A percentile compares a stretch with the other conserved stretches of the same genome.
These are phyloP conservation scores for Trichosporon sp. DNA, from an alignment of 1,284 basidiomycete genomes.

Conservation along the genomic window DNA sequence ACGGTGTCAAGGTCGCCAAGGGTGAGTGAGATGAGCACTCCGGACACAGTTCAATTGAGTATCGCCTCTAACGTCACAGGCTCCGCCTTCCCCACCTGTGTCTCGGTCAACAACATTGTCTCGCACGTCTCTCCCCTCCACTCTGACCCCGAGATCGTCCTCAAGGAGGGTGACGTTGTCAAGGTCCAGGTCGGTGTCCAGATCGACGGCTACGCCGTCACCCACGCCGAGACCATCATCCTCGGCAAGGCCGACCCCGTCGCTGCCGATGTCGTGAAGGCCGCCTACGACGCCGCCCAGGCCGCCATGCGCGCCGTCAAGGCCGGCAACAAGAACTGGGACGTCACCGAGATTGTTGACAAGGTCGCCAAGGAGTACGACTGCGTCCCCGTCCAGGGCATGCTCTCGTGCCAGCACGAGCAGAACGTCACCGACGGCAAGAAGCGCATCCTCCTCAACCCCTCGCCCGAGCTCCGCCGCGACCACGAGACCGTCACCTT, in stretches of 20 bases:
- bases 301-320: slow-evolving; percentile 81
- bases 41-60: background rate
- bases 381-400: slow-evolving; percentile 86
- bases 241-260: slow-evolving; percentile 77
- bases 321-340: slow-evolving; percentile 90
- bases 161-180: slow-evolving; percentile 87
- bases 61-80: slow-evolving; percentile 53
- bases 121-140: slow-evolving; percentile 58
- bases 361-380: slow-evolving; percentile 69
- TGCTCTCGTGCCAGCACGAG: slow-evolving; percentile 59
- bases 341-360: slow-evolving; percentile 79
- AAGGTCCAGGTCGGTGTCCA: slow-evolving; percentile 95
- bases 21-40: slow-evolving; percentile 58
- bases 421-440: slow-evolving; percentile 95
- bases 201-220: slow-evolving; percentile 69
- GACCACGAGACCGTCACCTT: slow-evolving; percentile 80
- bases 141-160: slow-evolving; percentile 61
- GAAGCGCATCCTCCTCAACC: slow-evolving; percentile 91
- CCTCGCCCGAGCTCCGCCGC: slow-evolving; percentile 71
- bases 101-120: slow-evolving; percentile 77
- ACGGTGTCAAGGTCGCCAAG: slow-evolving; percentile 80
- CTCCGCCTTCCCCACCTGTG: slow-evolving; percentile 85
- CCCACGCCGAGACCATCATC: slow-evolving; percentile 81
- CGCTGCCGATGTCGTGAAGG: slow-evolving; percentile 84
- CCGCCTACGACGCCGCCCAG: slow-evolving; percentile 89